Evolutionary conservation across 768 basidiomycete genomes (phyloP).

Genomic region (Hypholoma sublateritium): DNA sequence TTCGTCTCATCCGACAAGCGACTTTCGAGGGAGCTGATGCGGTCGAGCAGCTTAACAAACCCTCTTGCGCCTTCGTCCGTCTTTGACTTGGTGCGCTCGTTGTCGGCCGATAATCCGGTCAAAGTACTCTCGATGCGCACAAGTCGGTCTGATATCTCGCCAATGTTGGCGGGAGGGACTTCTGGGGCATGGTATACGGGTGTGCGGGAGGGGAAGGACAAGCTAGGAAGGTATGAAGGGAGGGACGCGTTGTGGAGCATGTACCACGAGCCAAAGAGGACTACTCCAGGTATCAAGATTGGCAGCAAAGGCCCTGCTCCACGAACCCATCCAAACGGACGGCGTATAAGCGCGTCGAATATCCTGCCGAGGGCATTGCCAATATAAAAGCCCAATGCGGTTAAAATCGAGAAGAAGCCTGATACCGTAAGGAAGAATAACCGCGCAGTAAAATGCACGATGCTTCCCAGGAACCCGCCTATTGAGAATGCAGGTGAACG

Average conservation of each 20-base stretch:
- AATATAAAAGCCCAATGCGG: slow-evolving; percentile 37
- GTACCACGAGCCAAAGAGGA: slow-evolving; percentile 47
- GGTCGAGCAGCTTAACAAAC: slow-evolving; percentile 51
- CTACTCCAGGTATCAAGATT: slow-evolving; percentile 40
- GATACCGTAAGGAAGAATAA: slow-evolving; percentile 21
- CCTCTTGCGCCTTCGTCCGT: slow-evolving; percentile 52
- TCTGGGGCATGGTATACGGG: slow-evolving; percentile 53
- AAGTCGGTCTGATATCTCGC: slow-evolving; percentile 63
- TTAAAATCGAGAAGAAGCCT: slow-evolving; percentile 29
- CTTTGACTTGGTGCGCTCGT: slow-evolving; percentile 47
- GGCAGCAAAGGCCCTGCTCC: slow-evolving; percentile 35
- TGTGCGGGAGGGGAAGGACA: slow-evolving; percentile 22
- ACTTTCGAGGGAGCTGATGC: slow-evolving; percentile 57
- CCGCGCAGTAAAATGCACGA: slow-evolving; percentile 32
- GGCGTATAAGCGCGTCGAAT: slow-evolving; percentile 46
- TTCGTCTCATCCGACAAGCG: slow-evolving; percentile 37
- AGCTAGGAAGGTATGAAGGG: slow-evolving; percentile 32
- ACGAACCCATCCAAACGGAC: slow-evolving; percentile 43
- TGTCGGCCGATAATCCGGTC: slow-evolving; percentile 56
- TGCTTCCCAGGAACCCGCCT: slow-evolving; percentile 42
- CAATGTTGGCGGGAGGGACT: slow-evolving; percentile 61
- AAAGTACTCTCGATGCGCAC: slow-evolving; percentile 63
- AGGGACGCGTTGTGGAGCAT: slow-evolving; percentile 37
- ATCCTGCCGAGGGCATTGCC: slow-evolving; percentile 51
- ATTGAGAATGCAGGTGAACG: slow-evolving; percentile 32